These are phyloP conservation scores for Thelonectria discophora DNA, from an alignment of 2,329 filamentous ascomycete genomes.

Conservation along the genomic window DNA sequence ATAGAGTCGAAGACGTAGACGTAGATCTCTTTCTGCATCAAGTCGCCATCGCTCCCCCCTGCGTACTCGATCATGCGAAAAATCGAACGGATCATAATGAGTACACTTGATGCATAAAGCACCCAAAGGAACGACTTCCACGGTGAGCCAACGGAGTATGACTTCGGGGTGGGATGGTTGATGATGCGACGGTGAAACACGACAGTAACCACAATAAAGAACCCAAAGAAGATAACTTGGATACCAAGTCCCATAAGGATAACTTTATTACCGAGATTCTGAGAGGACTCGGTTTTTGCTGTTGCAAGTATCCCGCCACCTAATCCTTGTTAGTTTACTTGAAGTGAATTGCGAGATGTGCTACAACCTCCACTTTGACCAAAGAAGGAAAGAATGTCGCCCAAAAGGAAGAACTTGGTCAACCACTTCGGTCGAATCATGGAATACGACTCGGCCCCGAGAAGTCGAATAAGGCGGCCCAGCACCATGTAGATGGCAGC, in stretches of 20 bases:
- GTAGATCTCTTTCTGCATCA: background rate
- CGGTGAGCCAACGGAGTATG: background rate
- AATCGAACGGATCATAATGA: background rate
- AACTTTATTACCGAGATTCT: slow-evolving; percentile 51
- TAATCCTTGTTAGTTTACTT: slow-evolving; percentile 35
- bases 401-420: slow-evolving; percentile 63
- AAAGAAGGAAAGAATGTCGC: slow-evolving; percentile 62
- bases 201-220: slow-evolving; percentile 58
- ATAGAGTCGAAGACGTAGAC: slow-evolving; percentile 4
- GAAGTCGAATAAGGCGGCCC: slow-evolving; percentile 53
- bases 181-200: slow-evolving; percentile 51
- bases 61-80: slow-evolving; percentile 8
- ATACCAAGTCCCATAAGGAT: slow-evolving; percentile 60
- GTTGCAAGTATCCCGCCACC: slow-evolving; percentile 45
- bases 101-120: background rate
- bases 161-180: slow-evolving; percentile 4
- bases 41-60: background rate
- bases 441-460: slow-evolving; percentile 47
- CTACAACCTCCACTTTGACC: slow-evolving; percentile 49
- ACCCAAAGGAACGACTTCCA: slow-evolving; percentile 3
- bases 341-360: background rate
- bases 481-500: slow-evolving; percentile 63
- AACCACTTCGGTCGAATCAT: slow-evolving; percentile 52
- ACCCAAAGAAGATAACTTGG: slow-evolving; percentile 62
- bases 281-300: background rate